Evolutionary conservation across 345 rosid species (phyloP).

Genomic region (Gossypium thurberi): DNA sequence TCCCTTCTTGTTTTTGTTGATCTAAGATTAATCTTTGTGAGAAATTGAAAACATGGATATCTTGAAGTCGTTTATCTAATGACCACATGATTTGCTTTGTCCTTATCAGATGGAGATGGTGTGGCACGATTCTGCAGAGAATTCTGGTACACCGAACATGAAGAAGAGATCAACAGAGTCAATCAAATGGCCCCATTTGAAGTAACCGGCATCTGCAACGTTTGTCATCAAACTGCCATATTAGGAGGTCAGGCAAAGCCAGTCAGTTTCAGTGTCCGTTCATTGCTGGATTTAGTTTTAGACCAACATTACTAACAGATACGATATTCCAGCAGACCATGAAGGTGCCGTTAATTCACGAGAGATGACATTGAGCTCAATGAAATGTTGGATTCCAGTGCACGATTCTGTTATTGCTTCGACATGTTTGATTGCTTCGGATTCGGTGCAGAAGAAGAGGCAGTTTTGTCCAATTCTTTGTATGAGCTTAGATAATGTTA

Average conservation of each 20-base stretch:
- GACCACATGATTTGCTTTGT: not conserved
- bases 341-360: not conserved
- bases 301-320: not conserved
- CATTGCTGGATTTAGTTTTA: not conserved
- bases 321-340: not conserved
- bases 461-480: not conserved
- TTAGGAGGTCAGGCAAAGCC: not conserved
- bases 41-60: not conserved
- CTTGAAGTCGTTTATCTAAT: not conserved
- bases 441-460: not conserved
- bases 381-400: not conserved
- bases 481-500: not conserved
- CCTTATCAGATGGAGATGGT: constrained; percentile 72
- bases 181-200: constrained; percentile 68
- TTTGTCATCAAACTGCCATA: constrained; percentile 12
- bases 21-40: not conserved
- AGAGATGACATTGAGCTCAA: not conserved
- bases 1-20: not conserved
- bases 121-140: constrained; percentile 65
- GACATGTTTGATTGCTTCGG: not conserved
- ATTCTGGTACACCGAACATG: constrained; percentile 42
- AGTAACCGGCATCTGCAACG: constrained; percentile 23
- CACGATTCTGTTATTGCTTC: not conserved
- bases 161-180: constrained; percentile 50
- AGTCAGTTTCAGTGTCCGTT: not conserved